Evolutionary conservation across 208 protist species (phyloP), one percentile per base, ranked within the genome.

Genomic region (Eutreptiella sp.): DNA sequence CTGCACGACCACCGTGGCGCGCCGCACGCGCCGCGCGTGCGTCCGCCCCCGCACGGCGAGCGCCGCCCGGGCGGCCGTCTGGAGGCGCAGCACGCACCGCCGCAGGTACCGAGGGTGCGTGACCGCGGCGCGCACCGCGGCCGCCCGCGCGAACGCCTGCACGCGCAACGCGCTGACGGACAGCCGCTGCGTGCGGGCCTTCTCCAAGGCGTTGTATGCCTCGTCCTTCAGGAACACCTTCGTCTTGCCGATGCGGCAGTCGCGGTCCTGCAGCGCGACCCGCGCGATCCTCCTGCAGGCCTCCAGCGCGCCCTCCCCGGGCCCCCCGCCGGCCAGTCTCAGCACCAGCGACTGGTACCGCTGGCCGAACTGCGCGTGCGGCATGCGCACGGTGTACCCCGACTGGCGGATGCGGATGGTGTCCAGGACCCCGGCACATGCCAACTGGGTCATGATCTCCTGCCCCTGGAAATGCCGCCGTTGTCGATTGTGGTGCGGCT

Each of bases 151-250:
- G 38, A 71, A 71, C 4, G 59, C 55, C 39, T 72, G 53, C 26
- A 57, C 29, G 36, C 33, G 50, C 14, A 57, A 36, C 19, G 39
- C 41, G 28, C 41, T 60, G 26, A 63, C 19, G 19, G 48, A n/a
- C 27, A 75, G 26, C 14, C 42, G 46, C 35, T 72, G 29, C 38
- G 67, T 69, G 27, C 65, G 57, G 0, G 68, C 33, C 0, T 63
- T 63, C 46, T 76, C 71, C 3, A 76, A 46, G 16, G 50, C 46
- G 38, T 76, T 61, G 41, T 74, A 70, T 23, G 68, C 66, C 9
- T 76, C 74, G 1, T 53, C 0, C 43, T 73, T 79, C 4, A 79
- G 39, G 54, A 79, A 79, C 1, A 79, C 57, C 38, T 74, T 73
- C 0, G 59, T 76, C 21, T 32, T 33, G 57, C 70, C 73, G 4